phyloP scores from a whole-genome alignment of 768 basidiomycete species.

The Auriculariales sp. region DNA sequence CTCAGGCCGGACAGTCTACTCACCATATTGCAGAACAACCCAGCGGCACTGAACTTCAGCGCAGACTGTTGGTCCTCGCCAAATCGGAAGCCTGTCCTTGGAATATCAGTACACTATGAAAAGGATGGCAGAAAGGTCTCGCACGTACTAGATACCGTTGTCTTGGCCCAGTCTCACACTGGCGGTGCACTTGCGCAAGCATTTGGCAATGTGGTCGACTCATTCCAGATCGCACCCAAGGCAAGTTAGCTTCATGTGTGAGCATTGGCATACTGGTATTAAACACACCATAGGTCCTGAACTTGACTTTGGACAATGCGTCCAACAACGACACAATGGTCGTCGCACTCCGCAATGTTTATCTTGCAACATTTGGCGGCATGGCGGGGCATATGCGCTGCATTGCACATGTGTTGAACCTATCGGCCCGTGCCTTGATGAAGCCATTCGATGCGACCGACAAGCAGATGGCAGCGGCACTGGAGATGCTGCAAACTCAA shows the following conservation, averaged over 20 bases:
- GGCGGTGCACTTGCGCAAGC: slow-evolving; percentile 20
- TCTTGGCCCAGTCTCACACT: slow-evolving; percentile 15
- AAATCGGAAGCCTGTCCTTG: slow-evolving; percentile 20
- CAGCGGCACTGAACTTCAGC: slow-evolving; percentile 17
- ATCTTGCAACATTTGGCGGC: slow-evolving; percentile 14
- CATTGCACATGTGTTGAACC: slow-evolving; percentile 24
- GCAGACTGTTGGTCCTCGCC: slow-evolving; percentile 25
- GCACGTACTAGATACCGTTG: no score
- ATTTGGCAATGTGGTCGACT: slow-evolving; percentile 19
- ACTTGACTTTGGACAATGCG: slow-evolving; percentile 24
- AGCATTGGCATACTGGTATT: slow-evolving; percentile 1
- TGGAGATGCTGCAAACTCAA: slow-evolving; percentile 4
- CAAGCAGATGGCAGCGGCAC: slow-evolving; percentile 7
- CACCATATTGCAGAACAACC: slow-evolving; percentile 12
- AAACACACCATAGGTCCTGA: slow-evolving; percentile 11
- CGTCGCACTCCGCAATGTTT: slow-evolving; percentile 10
- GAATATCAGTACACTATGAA: slow-evolving; percentile 20
- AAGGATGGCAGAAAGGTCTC: no score
- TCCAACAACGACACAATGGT: slow-evolving; percentile 22
- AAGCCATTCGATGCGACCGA: slow-evolving; percentile 15
- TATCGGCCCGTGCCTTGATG: slow-evolving; percentile 20
- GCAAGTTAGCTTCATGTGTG: slow-evolving; percentile 10
- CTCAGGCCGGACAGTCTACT: not conserved
- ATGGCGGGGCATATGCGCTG: slow-evolving; percentile 16
- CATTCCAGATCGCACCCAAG: slow-evolving; percentile 22